Evolutionary conservation across 495 filamentous ascomycete species (phyloP).

Genomic region (Terfezia boudieri): DNA sequence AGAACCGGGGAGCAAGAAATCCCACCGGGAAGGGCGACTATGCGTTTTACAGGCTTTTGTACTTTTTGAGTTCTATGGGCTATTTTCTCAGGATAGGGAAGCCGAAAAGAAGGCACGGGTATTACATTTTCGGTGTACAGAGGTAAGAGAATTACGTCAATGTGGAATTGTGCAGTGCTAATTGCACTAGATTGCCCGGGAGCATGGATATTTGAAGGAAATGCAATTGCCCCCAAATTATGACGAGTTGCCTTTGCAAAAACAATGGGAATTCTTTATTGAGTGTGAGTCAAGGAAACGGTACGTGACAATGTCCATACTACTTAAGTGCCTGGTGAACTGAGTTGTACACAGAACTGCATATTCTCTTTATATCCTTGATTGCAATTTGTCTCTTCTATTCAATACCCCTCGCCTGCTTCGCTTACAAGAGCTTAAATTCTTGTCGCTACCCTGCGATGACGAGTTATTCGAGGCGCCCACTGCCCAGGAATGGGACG

Average conservation of each 20-base stretch:
- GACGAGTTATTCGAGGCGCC: conserved; percentile 12
- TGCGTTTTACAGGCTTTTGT: conserved; percentile 12
- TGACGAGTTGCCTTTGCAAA: conserved; percentile 8
- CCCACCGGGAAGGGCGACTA: conserved; percentile 11
- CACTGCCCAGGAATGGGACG: conserved; percentile 12
- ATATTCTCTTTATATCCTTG: conserved; percentile 11
- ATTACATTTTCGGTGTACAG: conserved; percentile 10
- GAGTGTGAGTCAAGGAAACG: conserved; percentile 15
- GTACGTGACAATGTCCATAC: background rate
- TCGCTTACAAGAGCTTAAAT: conserved; percentile 9
- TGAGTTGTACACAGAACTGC: conserved; percentile 6
- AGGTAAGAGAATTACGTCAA: conserved; percentile 5
- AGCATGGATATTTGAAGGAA: conserved; percentile 12
- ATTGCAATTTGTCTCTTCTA: conserved; percentile 12
- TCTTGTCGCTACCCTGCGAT: conserved; percentile 13
- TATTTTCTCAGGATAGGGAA: conserved; percentile 14
- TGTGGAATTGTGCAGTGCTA: background rate
- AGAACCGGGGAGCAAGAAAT: conserved; percentile 2
- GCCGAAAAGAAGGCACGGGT: conserved; percentile 12
- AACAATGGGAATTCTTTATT: conserved; percentile 16
- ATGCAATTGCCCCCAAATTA: conserved; percentile 4
- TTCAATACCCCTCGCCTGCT: conserved; percentile 13
- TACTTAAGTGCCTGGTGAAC: background rate
- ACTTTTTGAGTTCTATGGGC: conserved; percentile 11
- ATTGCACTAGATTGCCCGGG: conserved; percentile 10